Conservation (phyloP, 768 basidiomycete species). For the Flagelloscypha sp. region DNA sequence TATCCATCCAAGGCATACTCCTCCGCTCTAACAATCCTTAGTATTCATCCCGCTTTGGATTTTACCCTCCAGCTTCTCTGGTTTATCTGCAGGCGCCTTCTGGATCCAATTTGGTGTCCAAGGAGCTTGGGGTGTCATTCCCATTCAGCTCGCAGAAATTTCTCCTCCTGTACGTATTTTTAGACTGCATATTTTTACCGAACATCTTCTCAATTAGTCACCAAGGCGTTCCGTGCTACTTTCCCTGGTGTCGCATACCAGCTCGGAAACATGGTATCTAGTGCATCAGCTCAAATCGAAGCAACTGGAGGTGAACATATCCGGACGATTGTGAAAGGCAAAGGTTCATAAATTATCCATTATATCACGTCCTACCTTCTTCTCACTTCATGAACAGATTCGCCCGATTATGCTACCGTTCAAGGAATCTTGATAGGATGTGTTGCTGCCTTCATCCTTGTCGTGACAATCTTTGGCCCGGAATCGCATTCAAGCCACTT, state of each 20-base stretch:
- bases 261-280: conserved; percentile 68
- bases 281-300: conserved; percentile 69
- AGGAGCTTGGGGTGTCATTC: conserved; percentile 83
- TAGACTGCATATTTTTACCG: conserved; percentile 63
- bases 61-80: conserved; percentile 57
- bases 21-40: too few relatives aligned
- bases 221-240: conserved; percentile 82
- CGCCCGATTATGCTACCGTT: conserved; percentile 33
- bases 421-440: conserved; percentile 85
- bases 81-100: conserved; percentile 78
- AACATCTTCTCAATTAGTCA: conserved; percentile 75
- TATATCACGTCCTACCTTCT: neutral
- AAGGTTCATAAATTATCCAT: conserved; percentile 44
- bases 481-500: conserved; percentile 77
- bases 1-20: conserved; percentile 16
- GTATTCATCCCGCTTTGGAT: conserved; percentile 79
- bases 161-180: conserved; percentile 26
- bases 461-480: conserved; percentile 73
- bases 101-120: conserved; percentile 84
- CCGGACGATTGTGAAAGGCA: conserved; percentile 33
- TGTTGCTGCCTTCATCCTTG: conserved; percentile 67
- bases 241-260: conserved; percentile 86
- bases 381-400: neutral
- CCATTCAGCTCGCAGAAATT: conserved; percentile 41
- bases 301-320: conserved; percentile 56